Conservation (phyloP, 2,329 filamentous ascomycete species). For the Penicillium psychrosexuale region DNA sequence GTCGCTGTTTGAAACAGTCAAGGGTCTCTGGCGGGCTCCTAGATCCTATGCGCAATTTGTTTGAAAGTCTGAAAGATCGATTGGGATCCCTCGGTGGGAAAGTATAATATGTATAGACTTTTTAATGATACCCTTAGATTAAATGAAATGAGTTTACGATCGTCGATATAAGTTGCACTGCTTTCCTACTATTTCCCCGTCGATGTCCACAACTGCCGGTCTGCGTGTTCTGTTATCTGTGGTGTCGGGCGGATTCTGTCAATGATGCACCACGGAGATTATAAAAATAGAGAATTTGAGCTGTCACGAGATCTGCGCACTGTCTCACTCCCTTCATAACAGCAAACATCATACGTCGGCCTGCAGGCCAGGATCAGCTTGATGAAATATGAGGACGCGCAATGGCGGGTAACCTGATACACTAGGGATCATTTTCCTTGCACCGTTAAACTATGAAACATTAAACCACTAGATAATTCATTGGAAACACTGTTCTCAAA, state of each 20-base stretch:
- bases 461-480: background rate
- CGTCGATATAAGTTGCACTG: background rate
- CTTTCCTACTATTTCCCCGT: background rate
- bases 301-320: background rate
- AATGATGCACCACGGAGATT: background rate
- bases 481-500: too few relatives aligned
- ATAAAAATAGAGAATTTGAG: background rate
- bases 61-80: background rate
- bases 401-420: background rate
- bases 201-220: background rate
- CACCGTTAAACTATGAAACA: background rate
- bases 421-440: background rate
- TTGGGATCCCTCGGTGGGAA: background rate
- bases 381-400: slow-evolving; percentile 3
- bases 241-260: background rate
- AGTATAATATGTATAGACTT: slow-evolving; percentile 3
- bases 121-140: slow-evolving; percentile 11
- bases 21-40: background rate
- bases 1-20: background rate
- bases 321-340: background rate
- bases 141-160: slow-evolving; percentile 7
- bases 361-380: background rate
- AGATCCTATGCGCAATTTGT: background rate
- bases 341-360: too few relatives aligned
- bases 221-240: background rate